These are phyloP conservation scores for Megacollybia marginata DNA, from an alignment of 768 basidiomycete genomes.

Conservation along the genomic window DNA sequence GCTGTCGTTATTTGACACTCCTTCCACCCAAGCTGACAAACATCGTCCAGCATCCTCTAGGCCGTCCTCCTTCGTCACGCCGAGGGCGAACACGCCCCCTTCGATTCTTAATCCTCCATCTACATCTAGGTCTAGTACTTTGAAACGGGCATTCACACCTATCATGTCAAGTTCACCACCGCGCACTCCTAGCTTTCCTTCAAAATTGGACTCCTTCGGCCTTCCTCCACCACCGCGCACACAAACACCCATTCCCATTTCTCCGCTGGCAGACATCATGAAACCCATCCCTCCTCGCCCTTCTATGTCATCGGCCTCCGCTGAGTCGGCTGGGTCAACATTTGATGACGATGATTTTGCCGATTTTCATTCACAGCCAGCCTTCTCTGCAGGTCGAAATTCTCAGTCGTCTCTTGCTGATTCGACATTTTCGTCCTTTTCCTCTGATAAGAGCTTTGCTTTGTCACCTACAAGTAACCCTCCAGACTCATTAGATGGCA, in stretches of 20 bases:
- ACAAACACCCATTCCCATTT: conserved; percentile 5
- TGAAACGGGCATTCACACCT: neutral
- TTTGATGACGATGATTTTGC: conserved; percentile 48
- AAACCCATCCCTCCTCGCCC: conserved; percentile 22
- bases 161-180: conserved; percentile 8
- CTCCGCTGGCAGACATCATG: conserved; percentile 15
- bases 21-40: neutral
- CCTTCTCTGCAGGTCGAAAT: conserved; percentile 2
- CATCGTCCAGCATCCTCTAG: neutral
- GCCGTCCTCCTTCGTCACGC: neutral
- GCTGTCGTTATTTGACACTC: neutral
- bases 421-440: conserved; percentile 16
- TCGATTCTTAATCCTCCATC: neutral
- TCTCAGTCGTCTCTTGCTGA: conserved; percentile 8
- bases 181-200: conserved; percentile 8
- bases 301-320: conserved; percentile 18
- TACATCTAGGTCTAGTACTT: neutral
- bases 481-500: conserved; percentile 16
- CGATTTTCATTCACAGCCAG: conserved; percentile 33
- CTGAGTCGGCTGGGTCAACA: conserved; percentile 13
- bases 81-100: neutral
- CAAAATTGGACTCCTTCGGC: conserved; percentile 11
- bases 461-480: conserved; percentile 1
- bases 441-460: conserved; percentile 14
- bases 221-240: conserved; percentile 13